Evolutionary conservation across 495 filamentous ascomycete species (phyloP).

Genomic region (Tuber calosporum): DNA sequence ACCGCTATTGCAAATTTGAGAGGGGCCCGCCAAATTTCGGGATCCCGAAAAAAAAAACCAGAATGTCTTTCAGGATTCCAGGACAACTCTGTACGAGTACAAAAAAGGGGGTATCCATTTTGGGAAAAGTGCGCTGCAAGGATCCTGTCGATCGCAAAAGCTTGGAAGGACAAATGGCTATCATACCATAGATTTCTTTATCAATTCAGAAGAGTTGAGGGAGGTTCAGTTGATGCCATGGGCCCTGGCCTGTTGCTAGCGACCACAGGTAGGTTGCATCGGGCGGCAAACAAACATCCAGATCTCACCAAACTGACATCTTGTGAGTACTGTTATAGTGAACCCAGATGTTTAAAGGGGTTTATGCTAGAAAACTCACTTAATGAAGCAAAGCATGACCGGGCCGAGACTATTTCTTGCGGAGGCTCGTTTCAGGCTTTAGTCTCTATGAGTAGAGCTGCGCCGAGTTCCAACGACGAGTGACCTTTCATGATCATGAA

Average conservation of each 20-base stretch:
- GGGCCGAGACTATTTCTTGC: background rate
- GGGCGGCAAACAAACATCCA: background rate
- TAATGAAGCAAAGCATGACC: background rate
- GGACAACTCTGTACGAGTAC: background rate
- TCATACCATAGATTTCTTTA: background rate
- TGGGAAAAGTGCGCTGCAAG: background rate
- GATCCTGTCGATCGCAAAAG: constrained; percentile 3
- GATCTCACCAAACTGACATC: background rate
- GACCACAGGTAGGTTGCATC: background rate
- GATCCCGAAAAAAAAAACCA: background rate
- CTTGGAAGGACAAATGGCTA: background rate
- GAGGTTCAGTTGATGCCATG: background rate
- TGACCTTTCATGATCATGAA: background rate
- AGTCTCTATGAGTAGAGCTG: background rate
- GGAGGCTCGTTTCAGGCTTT: background rate
- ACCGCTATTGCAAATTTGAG: background rate
- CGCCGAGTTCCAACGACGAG: background rate
- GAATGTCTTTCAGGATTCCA: background rate
- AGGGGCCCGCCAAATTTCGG: background rate
- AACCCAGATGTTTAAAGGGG: background rate
- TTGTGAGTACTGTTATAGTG: background rate
- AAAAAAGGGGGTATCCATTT: constrained; percentile 2
- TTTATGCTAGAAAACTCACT: background rate
- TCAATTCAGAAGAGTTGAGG: background rate
- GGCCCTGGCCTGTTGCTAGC: background rate